Evolutionary conservation across 1,284 basidiomycete species (phyloP).

Genomic region (Trichosporon ovoides): DNA sequence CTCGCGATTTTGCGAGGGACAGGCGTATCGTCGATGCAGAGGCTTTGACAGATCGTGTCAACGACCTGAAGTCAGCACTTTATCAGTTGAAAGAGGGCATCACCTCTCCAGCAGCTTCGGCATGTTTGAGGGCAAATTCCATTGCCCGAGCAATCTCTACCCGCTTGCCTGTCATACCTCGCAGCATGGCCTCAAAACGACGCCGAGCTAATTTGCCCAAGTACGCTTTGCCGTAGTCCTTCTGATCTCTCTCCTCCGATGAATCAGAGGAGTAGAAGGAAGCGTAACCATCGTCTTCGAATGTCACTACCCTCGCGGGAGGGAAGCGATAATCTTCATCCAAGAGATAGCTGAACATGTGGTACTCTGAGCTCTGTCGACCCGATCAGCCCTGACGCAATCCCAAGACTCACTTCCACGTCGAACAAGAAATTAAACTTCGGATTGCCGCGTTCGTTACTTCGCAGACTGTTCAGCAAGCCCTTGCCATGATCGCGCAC

Average conservation of each 20-base stretch:
- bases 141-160: slow-evolving; percentile 90
- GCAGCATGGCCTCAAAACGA: slow-evolving; percentile 83
- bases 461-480: slow-evolving; percentile 70
- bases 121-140: slow-evolving; percentile 91
- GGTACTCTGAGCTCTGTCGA: slow-evolving; percentile 50
- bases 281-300: slow-evolving; percentile 89
- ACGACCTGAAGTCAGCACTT: slow-evolving; percentile 59
- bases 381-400: not conserved
- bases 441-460: slow-evolving; percentile 71
- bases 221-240: slow-evolving; percentile 62
- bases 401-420: slow-evolving; percentile 55
- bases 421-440: slow-evolving; percentile 75
- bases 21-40: slow-evolving; percentile 78
- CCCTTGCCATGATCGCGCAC: slow-evolving; percentile 70
- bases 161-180: slow-evolving; percentile 74
- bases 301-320: slow-evolving; percentile 57
- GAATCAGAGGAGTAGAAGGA: slow-evolving; percentile 92
- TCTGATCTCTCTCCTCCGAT: slow-evolving; percentile 85
- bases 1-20: slow-evolving; percentile 94
- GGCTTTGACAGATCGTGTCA: slow-evolving; percentile 76
- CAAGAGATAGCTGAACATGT: slow-evolving; percentile 70
- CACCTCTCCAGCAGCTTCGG: slow-evolving; percentile 86
- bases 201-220: slow-evolving; percentile 71
- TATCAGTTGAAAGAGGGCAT: slow-evolving; percentile 12
- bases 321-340: slow-evolving; percentile 58